Evolutionary conservation across 2,329 filamentous ascomycete genomes (phyloP).

Genomic region (Ceratocystis variospora): DNA sequence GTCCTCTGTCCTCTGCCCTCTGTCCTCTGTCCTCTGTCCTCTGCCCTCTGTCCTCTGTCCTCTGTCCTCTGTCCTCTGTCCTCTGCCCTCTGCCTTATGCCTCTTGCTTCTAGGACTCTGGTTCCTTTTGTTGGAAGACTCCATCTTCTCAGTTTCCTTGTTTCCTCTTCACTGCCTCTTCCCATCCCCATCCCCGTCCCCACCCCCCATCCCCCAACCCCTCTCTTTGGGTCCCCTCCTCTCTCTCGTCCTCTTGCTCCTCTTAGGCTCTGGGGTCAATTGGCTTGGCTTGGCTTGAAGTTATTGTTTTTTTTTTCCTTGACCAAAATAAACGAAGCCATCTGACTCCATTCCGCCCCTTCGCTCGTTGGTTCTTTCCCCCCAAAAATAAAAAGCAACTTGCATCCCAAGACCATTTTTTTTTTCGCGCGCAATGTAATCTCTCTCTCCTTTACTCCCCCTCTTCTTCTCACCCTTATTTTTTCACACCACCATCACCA

Average conservation of each 20-base stretch:
- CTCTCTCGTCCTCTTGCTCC: background rate
- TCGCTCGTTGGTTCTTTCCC: conserved; percentile 11
- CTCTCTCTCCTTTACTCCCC: conserved; percentile 11
- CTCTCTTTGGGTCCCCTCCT: background rate
- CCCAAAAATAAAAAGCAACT: conserved; percentile 11
- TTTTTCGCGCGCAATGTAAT: conserved; percentile 2
- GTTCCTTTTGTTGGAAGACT: no score
- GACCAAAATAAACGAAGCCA: conserved; percentile 7
- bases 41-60: background rate
- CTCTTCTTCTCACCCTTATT: conserved; percentile 9
- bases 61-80: background rate
- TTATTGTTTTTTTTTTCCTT: conserved; percentile 1
- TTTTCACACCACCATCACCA: conserved; percentile 6
- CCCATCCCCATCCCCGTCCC: background rate
- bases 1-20: background rate
- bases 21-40: background rate
- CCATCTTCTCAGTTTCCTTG: background rate
- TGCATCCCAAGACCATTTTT: conserved; percentile 16
- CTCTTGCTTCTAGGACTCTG: no score
- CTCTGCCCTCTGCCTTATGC: no score
- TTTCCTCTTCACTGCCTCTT: background rate
- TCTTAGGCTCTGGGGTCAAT: background rate
- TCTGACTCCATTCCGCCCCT: conserved; percentile 22
- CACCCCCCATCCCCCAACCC: background rate
- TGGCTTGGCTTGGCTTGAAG: background rate